Evolutionary conservation across 176 grass and related monocot genomes (phyloP).

Genomic region (Carex kokanica): DNA sequence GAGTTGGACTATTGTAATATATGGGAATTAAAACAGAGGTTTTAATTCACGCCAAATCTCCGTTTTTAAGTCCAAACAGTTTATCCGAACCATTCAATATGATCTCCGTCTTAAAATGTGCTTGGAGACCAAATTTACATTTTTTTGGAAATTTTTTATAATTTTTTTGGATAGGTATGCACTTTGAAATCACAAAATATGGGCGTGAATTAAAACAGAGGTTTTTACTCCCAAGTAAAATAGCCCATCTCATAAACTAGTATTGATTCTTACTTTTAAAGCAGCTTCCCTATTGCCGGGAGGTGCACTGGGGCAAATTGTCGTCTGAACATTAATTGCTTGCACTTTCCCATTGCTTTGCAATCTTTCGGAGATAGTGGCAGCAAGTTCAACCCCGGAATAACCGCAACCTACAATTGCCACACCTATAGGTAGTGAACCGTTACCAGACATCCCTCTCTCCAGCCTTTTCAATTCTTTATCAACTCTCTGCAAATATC

Average conservation of each 20-base stretch:
- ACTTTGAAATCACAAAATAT: too few species aligned
- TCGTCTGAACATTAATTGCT: constrained; percentile 84
- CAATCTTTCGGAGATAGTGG: constrained; percentile 90
- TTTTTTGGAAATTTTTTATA: too few species aligned
- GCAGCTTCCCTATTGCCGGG: constrained; percentile 81
- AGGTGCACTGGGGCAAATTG: constrained; percentile 79
- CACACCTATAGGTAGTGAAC: constrained; percentile 49
- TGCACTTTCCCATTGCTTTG: constrained; percentile 73
- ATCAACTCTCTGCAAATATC: constrained; percentile 69
- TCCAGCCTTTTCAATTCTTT: constrained; percentile 70
- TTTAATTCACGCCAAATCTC: too few species aligned
- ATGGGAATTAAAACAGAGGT: too few species aligned
- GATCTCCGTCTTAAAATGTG: too few species aligned
- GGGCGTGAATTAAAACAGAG: too few species aligned
- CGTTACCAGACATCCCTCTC: constrained; percentile 66
- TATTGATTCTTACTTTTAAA: constrained; percentile 58
- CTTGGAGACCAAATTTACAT: too few species aligned
- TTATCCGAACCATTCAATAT: too few species aligned
- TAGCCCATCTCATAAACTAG: neutral
- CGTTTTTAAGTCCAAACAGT: too few species aligned
- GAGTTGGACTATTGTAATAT: too few species aligned
- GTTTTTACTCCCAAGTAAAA: too few species aligned
- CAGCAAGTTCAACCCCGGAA: constrained; percentile 90
- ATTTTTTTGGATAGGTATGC: too few species aligned
- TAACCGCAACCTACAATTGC: constrained; percentile 93